Evolutionary conservation across 163 green algal species (phyloP), one percentile per base, ranked within the genome.

Genomic region (Prototheca wickerhamii): DNA sequence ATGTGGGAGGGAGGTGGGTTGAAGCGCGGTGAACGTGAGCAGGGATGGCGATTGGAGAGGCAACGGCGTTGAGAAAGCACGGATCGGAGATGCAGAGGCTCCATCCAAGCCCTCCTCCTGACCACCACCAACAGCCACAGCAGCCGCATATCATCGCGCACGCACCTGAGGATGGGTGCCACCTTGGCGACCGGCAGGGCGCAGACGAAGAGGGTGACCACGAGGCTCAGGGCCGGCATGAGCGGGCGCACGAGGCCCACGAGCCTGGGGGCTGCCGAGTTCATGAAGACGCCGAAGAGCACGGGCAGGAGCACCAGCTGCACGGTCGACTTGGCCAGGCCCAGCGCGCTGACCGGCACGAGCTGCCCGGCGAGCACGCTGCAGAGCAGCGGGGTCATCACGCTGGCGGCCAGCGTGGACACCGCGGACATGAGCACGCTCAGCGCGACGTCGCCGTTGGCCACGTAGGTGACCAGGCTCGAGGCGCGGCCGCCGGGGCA

Each of bases 291-390:
- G 46, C 86, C 85, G 10, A 84, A 3, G 34, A 90, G 30, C 17
- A 82, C 92, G 70, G 87, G 87, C n/a, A 91, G 58, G 32, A 95
- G 78, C 28, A 95, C 86, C 57, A 95, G 81, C 69, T 87, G 73
- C 43, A 86, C 81, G 2, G 83, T 88, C 18, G 74, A 84, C 31
- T 77, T 31, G 21, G 79, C 77, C 56, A 91, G 69, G 20, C 63
- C 80, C 69, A 75, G 67, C 44, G 76, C 79, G 32, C 73, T 57
- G 31, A 79, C 67, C 4, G 72, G 67, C 46, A 79, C 56, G 59
- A 75, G 67, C 7, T 58, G 42, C 12, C 72, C 72, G 12, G 86
- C 82, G 34, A 95, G 76, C 25, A 77, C 17, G 4, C 72, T 79
- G 44, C 81, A 89, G 35, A 93, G 77, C 2, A 84, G 58, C 26